Evolutionary conservation across 345 rosid genomes (phyloP).

Genomic region (Physaria fendleri): DNA sequence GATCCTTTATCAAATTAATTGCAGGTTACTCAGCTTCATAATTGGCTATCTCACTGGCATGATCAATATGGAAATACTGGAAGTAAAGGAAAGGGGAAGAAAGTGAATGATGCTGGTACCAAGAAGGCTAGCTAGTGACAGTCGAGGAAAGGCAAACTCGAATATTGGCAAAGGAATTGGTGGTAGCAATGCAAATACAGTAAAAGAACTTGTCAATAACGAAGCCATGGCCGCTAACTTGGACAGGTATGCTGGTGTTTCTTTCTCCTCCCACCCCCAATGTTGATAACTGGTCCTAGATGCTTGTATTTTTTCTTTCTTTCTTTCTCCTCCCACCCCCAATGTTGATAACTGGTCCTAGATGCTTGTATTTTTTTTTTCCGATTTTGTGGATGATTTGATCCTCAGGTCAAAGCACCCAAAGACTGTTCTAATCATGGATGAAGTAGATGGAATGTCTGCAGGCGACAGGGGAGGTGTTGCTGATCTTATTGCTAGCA

Average conservation of each 20-base stretch:
- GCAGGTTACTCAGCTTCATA: constrained; percentile 89
- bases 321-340: too few species aligned
- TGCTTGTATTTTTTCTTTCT: constrained; percentile 10
- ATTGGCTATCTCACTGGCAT: constrained; percentile 81
- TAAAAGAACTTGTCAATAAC: constrained; percentile 94
- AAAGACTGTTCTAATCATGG: constrained; percentile 91
- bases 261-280: background rate
- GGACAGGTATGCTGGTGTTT: constrained; percentile 47
- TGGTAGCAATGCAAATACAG: constrained; percentile 93
- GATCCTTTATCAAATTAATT: constrained; percentile 7
- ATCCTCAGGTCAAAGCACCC: constrained; percentile 60
- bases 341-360: constrained; percentile 4
- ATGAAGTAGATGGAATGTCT: constrained; percentile 99
- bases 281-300: constrained; percentile 3
- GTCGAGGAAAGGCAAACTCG: constrained; percentile 88
- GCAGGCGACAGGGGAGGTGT: constrained; percentile 99
- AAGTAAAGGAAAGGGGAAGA: constrained; percentile 70
- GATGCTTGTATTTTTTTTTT: constrained; percentile 9
- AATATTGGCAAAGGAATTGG: constrained; percentile 78
- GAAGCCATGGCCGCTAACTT: constrained; percentile 54
- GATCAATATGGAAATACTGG: constrained; percentile 58
- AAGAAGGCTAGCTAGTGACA: constrained; percentile 98
- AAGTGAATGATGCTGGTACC: constrained; percentile 55
- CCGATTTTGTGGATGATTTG: constrained; percentile 17
- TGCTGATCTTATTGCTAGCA: constrained; percentile 95